Evolutionary conservation across 2,329 filamentous ascomycete species (phyloP), one percentile per base, ranked within the genome.

Genomic region (Fusarium redolens): DNA sequence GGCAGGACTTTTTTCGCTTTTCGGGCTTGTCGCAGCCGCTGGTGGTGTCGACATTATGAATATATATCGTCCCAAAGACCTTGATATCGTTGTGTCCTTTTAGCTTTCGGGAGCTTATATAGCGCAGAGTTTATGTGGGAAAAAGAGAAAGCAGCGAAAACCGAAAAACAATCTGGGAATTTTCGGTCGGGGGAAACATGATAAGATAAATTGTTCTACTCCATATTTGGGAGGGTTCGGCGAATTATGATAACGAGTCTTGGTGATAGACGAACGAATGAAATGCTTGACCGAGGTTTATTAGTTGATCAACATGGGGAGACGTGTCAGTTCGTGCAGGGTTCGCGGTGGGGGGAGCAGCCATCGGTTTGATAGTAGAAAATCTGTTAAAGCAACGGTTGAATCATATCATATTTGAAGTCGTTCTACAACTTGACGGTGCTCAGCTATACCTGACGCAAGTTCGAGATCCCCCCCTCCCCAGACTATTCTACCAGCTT

Each of bases 11-110:
- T 38, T 66, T 2, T 62, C 48, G 7, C 61, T 66, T 14, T 66
- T 58, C 10, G 62, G 62, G 45, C 64, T 67, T 25, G 52, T 67
- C 17, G 44, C 45, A 41, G 62, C 44, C 44, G 61, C 64, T 6
- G 64, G 64, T 17, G 62, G 62, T 40, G 64, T 67, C 22, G 64
- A 67, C 64, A 66, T 66, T 13, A 15, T 58, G 30, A 37, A 15
- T 15, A 37, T 22, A 22, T 22, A 22, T 22, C 22, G n/a, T 18
- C 7, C 47, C 18, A 13, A 0, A n/a, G 18, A 30, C 18, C 50
- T 54, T 54, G 22, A 30, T 40, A 30, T 40, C 7, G 33, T 38
- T 28, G 50, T 22, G 50, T 15, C 14, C 35, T 28, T 54, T 54
- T 54, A 54, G 31, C 22, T 54, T 54, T 28, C 22, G 50, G 50